A percentile compares a stretch with the other conserved stretches of the same genome.
Evolutionary conservation across 176 grass and related monocot genomes (phyloP).

Genomic region (Oryza meyeriana): DNA sequence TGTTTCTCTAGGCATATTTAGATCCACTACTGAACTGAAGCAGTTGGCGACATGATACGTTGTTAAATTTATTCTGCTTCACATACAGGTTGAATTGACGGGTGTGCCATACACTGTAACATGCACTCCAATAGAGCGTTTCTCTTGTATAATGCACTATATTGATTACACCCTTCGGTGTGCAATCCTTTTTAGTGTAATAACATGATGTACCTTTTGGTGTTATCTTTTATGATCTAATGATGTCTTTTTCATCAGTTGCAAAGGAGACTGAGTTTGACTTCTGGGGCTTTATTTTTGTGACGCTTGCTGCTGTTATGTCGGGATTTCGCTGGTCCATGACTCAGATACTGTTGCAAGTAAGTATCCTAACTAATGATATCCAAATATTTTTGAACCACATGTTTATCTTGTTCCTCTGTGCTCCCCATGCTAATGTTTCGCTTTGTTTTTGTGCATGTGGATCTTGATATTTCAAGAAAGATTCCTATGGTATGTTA

Average conservation of each 20-base stretch:
- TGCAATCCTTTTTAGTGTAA: slow-evolving; percentile 6
- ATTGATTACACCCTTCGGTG: not conserved
- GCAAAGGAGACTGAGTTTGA: slow-evolving; percentile 89
- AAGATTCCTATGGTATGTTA: slow-evolving; percentile 55
- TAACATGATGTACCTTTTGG: slow-evolving; percentile 4
- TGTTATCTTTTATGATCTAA: slow-evolving; percentile 26
- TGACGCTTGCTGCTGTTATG: slow-evolving; percentile 99
- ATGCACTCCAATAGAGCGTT: not conserved
- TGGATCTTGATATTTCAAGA: slow-evolving; percentile 57
- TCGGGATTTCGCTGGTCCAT: slow-evolving; percentile 98
- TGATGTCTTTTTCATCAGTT: slow-evolving; percentile 52
- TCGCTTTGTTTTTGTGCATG: slow-evolving; percentile 44
- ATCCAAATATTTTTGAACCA: slow-evolving; percentile 6
- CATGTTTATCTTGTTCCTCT: slow-evolving; percentile 28
- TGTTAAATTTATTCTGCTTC: slow-evolving; percentile 15
- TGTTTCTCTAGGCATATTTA: not conserved
- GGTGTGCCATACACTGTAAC: not conserved
- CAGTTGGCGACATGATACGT: not conserved
- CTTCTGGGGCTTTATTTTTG: slow-evolving; percentile 98
- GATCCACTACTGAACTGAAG: slow-evolving; percentile 1
- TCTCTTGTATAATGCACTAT: slow-evolving; percentile 1
- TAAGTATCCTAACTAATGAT: slow-evolving; percentile 28
- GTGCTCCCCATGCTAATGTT: slow-evolving; percentile 18
- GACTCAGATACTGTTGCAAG: slow-evolving; percentile 98
- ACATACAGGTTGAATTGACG: not conserved